phyloP scores from a whole-genome alignment of 345 rosid genomes.

The Citrus medica region DNA sequence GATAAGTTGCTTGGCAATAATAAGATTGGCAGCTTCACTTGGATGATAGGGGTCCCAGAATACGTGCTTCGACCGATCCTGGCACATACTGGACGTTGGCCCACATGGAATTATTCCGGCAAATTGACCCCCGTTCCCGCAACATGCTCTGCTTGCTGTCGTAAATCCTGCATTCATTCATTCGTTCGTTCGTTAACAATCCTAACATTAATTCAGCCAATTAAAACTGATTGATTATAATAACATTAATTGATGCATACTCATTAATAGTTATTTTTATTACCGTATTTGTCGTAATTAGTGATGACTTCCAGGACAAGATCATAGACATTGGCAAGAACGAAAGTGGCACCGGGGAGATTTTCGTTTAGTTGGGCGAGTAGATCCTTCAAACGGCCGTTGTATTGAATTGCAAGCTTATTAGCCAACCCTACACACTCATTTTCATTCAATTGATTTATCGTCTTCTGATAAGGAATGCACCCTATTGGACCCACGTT shows the following conservation, averaged over 20 bases:
- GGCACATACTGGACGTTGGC: conserved; percentile 64
- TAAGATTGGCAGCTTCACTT: conserved; percentile 72
- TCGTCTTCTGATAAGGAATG: conserved; percentile 84
- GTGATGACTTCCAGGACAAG: conserved; percentile 88
- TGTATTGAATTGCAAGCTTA: conserved; percentile 66
- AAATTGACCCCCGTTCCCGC: conserved; percentile 78
- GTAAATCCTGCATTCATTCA: conserved; percentile 45
- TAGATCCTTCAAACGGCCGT: conserved; percentile 57
- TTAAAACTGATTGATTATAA: too few species aligned
- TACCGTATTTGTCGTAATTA: conserved; percentile 70
- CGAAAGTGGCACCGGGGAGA: conserved; percentile 68
- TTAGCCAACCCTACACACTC: conserved; percentile 80
- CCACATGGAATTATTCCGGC: conserved; percentile 93
- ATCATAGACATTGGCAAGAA: conserved; percentile 73
- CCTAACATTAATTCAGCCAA: neutral
- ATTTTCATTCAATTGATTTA: conserved; percentile 52
- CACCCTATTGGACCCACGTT: conserved; percentile 96
- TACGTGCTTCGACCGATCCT: conserved; percentile 63
- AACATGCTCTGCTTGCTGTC: conserved; percentile 71
- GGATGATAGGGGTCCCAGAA: conserved; percentile 95
- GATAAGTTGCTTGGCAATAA: conserved; percentile 58
- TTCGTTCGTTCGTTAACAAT: neutral
- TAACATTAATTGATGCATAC: too few species aligned
- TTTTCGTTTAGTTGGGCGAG: conserved; percentile 49
- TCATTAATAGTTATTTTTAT: neutral